Evolutionary conservation across 345 rosid species (phyloP).

Genomic region (Brassica carinata): DNA sequence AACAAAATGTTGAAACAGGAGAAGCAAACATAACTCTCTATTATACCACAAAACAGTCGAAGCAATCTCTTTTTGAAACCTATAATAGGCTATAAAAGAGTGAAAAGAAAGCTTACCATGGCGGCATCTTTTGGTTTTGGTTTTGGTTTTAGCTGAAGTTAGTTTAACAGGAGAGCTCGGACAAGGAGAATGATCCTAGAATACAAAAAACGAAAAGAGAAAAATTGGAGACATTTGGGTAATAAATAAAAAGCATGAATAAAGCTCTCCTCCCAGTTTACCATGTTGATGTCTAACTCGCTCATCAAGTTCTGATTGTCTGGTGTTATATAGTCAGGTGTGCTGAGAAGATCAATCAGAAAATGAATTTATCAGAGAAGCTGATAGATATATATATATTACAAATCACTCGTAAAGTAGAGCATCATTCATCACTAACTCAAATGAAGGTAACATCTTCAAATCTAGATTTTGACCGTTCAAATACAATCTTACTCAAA

Average conservation of each 20-base stretch:
- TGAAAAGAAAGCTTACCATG: constrained; percentile 49
- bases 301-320: constrained; percentile 66
- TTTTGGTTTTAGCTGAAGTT: constrained; percentile 59
- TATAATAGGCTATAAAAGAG: background rate
- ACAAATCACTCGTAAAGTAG: background rate
- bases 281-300: constrained; percentile 68
- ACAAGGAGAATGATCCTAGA: constrained; percentile 74
- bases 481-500: background rate
- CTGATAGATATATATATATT: background rate
- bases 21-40: background rate
- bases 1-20: background rate
- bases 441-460: background rate
- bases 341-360: constrained; percentile 50
- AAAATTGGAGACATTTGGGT: background rate
- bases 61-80: background rate
- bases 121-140: constrained; percentile 29
- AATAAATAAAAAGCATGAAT: background rate
- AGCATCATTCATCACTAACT: background rate
- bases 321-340: constrained; percentile 96
- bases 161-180: constrained; percentile 90
- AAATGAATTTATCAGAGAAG: background rate
- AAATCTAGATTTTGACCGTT: background rate
- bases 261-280: constrained; percentile 16
- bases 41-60: background rate
- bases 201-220: background rate